Percentiles rank a stretch among this genome's conserved stretches.
These are phyloP conservation scores for Isabelozyma gotoi DNA, from an alignment of 805 yeast species.

Conservation along the genomic window DNA sequence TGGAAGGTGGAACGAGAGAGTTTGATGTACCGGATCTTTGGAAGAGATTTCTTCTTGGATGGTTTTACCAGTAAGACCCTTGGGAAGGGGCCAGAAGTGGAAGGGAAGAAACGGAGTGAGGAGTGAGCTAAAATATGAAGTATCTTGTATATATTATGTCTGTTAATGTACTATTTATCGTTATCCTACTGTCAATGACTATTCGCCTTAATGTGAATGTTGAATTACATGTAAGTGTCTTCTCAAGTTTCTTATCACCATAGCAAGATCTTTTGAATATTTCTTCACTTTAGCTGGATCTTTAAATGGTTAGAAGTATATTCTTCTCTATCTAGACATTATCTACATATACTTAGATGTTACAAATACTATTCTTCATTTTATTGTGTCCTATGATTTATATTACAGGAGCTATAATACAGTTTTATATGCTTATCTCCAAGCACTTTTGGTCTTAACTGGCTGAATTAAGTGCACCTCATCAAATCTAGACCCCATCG, in stretches of 20 bases:
- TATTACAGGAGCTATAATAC: background rate
- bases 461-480: slow-evolving; percentile 29
- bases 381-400: too few species aligned
- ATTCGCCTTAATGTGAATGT: too few species aligned
- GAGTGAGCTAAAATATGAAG: too few species aligned
- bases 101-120: background rate
- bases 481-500: slow-evolving; percentile 35
- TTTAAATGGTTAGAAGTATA: too few species aligned
- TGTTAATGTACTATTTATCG: background rate
- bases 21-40: slow-evolving; percentile 37
- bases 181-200: slow-evolving; percentile 4
- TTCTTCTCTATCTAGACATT: too few species aligned
- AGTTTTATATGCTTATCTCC: slow-evolving; percentile 13
- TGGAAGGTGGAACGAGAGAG: slow-evolving; percentile 39
- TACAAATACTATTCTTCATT: too few species aligned
- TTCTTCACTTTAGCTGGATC: too few species aligned
- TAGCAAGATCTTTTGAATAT: too few species aligned
- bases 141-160: too few species aligned
- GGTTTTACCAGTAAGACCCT: slow-evolving; percentile 45
- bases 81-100: slow-evolving; percentile 6
- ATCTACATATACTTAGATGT: too few species aligned
- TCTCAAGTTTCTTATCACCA: too few species aligned
- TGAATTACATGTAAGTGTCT: too few species aligned
- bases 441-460: slow-evolving; percentile 11
- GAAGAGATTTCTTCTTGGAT: slow-evolving; percentile 41